Evolutionary conservation across 2,329 filamentous ascomycete species (phyloP).

Genomic region (Fusarium poae): DNA sequence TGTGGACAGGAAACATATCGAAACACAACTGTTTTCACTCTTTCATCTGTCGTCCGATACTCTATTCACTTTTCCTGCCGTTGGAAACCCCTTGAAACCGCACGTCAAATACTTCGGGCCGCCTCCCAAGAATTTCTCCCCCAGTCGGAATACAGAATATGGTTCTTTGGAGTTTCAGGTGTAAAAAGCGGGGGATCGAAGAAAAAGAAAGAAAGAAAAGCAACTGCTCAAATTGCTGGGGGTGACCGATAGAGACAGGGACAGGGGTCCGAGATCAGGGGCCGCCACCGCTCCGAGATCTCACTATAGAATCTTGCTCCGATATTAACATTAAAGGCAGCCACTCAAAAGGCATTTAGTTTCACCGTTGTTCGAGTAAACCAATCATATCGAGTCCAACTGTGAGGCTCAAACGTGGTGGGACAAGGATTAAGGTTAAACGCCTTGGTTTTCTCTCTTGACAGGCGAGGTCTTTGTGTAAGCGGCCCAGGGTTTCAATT

Average conservation of each 20-base stretch:
- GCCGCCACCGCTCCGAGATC: not conserved
- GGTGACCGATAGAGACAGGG: not conserved
- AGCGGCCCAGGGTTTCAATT: constrained; percentile 31
- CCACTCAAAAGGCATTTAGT: constrained; percentile 13
- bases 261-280: constrained; percentile 2
- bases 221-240: not conserved
- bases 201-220: constrained; percentile 6
- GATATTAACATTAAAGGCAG: constrained; percentile 32
- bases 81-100: constrained; percentile 29
- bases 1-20: constrained; percentile 18
- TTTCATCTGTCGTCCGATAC: constrained; percentile 8
- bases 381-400: constrained; percentile 29
- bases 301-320: constrained; percentile 21
- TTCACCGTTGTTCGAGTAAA: constrained; percentile 23
- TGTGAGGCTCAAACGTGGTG: constrained; percentile 43
- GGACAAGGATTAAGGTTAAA: constrained; percentile 17
- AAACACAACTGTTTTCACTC: constrained; percentile 27
- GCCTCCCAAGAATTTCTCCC: constrained; percentile 23
- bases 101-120: constrained; percentile 5
- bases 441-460: constrained; percentile 19
- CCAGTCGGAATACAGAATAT: constrained; percentile 30
- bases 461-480: constrained; percentile 24
- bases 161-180: constrained; percentile 37
- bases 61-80: not conserved
- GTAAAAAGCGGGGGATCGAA: constrained; percentile 11